These are phyloP conservation scores for Bertia moriformis DNA, from an alignment of 2,329 filamentous ascomycete species.

Conservation along the genomic window DNA sequence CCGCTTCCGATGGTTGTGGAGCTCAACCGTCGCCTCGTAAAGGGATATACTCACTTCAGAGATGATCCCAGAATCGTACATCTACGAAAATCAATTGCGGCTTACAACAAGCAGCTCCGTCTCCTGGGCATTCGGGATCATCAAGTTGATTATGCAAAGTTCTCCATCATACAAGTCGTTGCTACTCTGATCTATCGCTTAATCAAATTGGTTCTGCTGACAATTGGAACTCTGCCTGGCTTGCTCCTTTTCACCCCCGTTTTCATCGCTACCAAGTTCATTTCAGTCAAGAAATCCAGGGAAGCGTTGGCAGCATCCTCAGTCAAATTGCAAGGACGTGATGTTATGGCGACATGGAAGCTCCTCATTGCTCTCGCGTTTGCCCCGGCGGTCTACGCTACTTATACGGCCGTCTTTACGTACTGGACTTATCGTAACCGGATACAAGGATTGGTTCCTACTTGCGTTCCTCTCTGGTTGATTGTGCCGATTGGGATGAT, in stretches of 20 bases:
- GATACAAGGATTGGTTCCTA: slow-evolving; percentile 67
- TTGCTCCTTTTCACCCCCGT: slow-evolving; percentile 77
- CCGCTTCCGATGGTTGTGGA: slow-evolving; percentile 86
- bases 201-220: slow-evolving; percentile 61
- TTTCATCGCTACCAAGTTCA: slow-evolving; percentile 70
- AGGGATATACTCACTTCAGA: slow-evolving; percentile 86
- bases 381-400: slow-evolving; percentile 67
- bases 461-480: slow-evolving; percentile 66
- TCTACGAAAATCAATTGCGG: slow-evolving; percentile 60
- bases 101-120: slow-evolving; percentile 76
- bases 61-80: slow-evolving; percentile 70
- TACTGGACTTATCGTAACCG: slow-evolving; percentile 70
- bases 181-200: slow-evolving; percentile 67
- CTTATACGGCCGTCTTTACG: slow-evolving; percentile 63
- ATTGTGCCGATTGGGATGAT: slow-evolving; percentile 63
- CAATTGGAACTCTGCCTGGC: slow-evolving; percentile 72
- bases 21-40: slow-evolving; percentile 76
- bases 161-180: slow-evolving; percentile 64
- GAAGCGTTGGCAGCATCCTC: slow-evolving; percentile 73
- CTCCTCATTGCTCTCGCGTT: slow-evolving; percentile 75
- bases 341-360: slow-evolving; percentile 92
- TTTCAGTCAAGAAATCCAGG: slow-evolving; percentile 68
- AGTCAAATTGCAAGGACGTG: slow-evolving; percentile 75
- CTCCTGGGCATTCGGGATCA: slow-evolving; percentile 83
- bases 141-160: slow-evolving; percentile 80